A percentile compares a stretch with the other conserved stretches of the same genome.
Conservation (phyloP, 768 basidiomycete genomes). For the Tubosaeta sp. region DNA sequence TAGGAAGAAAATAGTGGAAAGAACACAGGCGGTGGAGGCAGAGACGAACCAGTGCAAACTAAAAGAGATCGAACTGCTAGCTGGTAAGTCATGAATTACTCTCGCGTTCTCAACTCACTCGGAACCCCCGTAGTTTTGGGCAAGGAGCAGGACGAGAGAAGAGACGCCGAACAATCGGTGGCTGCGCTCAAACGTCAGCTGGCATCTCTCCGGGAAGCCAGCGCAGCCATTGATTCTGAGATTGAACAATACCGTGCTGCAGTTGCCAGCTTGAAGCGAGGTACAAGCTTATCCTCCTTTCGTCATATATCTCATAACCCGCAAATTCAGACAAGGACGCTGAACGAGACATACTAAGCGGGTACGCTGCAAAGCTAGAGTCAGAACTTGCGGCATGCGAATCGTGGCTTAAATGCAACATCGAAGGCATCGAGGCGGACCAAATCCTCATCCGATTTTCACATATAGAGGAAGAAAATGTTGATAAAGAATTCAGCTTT, state of each 20-base stretch:
- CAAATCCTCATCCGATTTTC: constrained; percentile 72
- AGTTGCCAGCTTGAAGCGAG: constrained; percentile 60
- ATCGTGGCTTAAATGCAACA: constrained; percentile 51
- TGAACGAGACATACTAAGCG: constrained; percentile 54
- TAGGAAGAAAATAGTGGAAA: constrained; percentile 61
- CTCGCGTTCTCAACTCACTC: neutral
- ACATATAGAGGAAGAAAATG: constrained; percentile 54
- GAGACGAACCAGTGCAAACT: constrained; percentile 76
- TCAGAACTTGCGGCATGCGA: constrained; percentile 59
- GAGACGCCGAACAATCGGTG: constrained; percentile 61
- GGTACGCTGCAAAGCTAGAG: constrained; percentile 46
- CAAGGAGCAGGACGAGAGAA: constrained; percentile 67
- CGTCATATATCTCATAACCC: neutral
- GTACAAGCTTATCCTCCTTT: constrained; percentile 33
- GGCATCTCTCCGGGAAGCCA: constrained; percentile 55
- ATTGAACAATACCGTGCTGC: constrained; percentile 68
- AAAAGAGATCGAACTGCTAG: constrained; percentile 73
- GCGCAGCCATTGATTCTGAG: constrained; percentile 56
- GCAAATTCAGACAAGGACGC: constrained; percentile 54
- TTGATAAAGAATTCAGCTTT: constrained; percentile 63
- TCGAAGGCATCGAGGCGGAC: constrained; percentile 78
- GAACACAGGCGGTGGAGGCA: constrained; percentile 54
- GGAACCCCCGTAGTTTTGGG: constrained; percentile 46
- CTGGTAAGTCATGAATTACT: constrained; percentile 44
- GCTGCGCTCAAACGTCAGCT: constrained; percentile 64